Evolutionary conservation across 768 basidiomycete genomes (phyloP), one percentile per base, ranked within the genome.

Genomic region (Phanerochaete sordida): DNA sequence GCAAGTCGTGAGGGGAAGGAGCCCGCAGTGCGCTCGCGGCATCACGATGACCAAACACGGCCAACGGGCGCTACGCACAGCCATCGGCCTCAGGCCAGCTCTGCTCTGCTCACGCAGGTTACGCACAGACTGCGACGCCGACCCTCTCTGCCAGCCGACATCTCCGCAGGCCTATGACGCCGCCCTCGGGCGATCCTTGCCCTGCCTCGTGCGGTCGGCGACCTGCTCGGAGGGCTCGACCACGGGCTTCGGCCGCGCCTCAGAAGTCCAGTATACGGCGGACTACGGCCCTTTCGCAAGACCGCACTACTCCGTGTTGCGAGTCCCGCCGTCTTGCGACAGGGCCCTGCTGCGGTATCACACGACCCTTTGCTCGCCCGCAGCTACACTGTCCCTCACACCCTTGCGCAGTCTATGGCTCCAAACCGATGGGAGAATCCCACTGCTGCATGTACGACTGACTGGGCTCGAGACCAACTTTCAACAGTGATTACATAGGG

Each of bases 11-110:
- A 60, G 44, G 61, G 61, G 39, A 48, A 62, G 56, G 28, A 33
- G 31, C 27, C 39, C 61, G 61, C 61, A 56, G 56, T 33, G 46
- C 47, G 50, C 30, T 57, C 61, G 57, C 61, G 61, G 56, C 60
- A 53, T 61, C 60, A 61, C 61, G 56, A 57, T 57, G 57, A 62
- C 55, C 60, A 62, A 57, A 62, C 56, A 57, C 15, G 19, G 56
- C 55, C 60, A 62, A 56, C 30, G 28, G 24, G 53, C 57, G 37
- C 47, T 56, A 37, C 50, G 26, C 59, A 60, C 48, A 37, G 59
- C 59, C 59, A 28, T 37, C 59, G 53, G 53, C 59, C 35, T 53
- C 37, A 43, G 39, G 39, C 39, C 13, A 43, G 11, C 39, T 43
- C 39, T 11, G 39, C 55, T 27, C 37, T 9, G 11, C 50, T 33